Base-by-base conservation (phyloP, 1,139 yeast species). In the Suhomyces wounanorum region DNA sequence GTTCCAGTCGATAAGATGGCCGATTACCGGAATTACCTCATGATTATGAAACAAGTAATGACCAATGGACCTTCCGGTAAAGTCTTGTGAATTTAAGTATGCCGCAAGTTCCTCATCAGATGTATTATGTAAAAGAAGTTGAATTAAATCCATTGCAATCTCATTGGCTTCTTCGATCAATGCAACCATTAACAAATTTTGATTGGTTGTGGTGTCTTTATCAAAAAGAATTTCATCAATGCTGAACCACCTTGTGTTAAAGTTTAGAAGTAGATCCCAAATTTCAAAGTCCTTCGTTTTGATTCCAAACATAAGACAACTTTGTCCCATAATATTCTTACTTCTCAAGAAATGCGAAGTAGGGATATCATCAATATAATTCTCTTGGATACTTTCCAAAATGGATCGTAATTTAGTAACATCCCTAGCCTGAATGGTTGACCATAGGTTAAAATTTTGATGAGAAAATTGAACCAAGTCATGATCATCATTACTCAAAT, bases 41-140 rank as follows among this genome's bases (percentile, higher is more conserved):
- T 79, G 72, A 46, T 84, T 78, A 58, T 86, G 86, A 56, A 84
- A 84, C 21, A 90, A 67, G 59, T 87, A 87, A 65, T 91, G 97
- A 0, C 95, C 96, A 9, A 82, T 73, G 0, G 84, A 78, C 53
- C 96, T 74, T 56, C 75, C 80, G 16, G 75, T 68, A 21, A 60
- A 68, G 62, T 89, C 94, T 0, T 62, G 58, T 14, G 65, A 63
- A 53, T 83, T 81, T 51, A 85, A 70, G 59, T 86, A 89, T 0
- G 63, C 62, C 2, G 63, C 51, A 45, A 79, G 75, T 52, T 84
- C 89, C 6, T 66, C 64, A 0, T 61, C 59, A 8, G 89, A 77
- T 5, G 72, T 53, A 38, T 78, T 76, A 1, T 62, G 53, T 9
- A 75, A 48, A 1, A 89, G 55, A 0, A 81, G 64, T 1, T 78